phyloP scores from a whole-genome alignment of 1,139 yeast species.

The Tardiomyces digboiensis region DNA sequence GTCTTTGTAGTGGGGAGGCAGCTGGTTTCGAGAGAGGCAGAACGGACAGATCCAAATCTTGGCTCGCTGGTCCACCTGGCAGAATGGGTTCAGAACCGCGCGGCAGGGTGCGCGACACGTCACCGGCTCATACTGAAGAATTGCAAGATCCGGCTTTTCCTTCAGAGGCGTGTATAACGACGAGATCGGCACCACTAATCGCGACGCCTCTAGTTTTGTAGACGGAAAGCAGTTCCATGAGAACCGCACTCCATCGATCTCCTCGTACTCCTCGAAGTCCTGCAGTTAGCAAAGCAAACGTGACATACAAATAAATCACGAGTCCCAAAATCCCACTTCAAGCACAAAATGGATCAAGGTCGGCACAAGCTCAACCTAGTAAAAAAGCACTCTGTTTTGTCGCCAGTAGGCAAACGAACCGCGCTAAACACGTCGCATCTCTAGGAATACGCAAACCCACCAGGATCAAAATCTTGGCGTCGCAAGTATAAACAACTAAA shows the following conservation, averaged over 20 bases:
- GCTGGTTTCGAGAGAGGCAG: conserved; percentile 74
- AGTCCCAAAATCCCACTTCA: no score
- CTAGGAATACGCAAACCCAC: no score
- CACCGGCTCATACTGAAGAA: conserved; percentile 86
- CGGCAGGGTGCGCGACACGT: conserved; percentile 80
- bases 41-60: conserved; percentile 88
- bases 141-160: conserved; percentile 65
- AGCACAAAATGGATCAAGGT: no score
- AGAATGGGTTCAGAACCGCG: conserved; percentile 79
- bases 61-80: conserved; percentile 68
- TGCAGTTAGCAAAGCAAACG: neutral
- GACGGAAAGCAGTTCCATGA: conserved; percentile 91
- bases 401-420: no score
- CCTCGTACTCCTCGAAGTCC: conserved; percentile 76
- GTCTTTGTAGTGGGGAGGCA: conserved; percentile 86
- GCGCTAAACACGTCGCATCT: no score
- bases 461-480: no score
- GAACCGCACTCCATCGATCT: conserved; percentile 78
- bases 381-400: no score
- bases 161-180: conserved; percentile 90
- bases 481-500: no score
- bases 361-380: no score
- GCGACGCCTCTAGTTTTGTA: conserved; percentile 82
- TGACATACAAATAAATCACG: no score
- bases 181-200: conserved; percentile 92